phyloP scores from a whole-genome alignment of 148 eudicot genomes.

The Camellia lanceoleosa region DNA sequence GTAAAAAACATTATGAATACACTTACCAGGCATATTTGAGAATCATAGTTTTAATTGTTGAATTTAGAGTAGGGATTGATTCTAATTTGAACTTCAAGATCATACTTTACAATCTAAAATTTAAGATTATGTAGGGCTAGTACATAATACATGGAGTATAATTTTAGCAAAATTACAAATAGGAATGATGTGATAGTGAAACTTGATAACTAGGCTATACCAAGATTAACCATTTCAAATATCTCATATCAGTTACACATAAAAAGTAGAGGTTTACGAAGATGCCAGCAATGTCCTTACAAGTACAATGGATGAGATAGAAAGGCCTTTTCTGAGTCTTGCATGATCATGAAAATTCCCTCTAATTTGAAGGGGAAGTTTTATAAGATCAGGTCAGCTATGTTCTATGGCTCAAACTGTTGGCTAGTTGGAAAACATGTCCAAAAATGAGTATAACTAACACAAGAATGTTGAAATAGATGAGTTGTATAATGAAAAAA shows the following conservation, averaged over 20 bases:
- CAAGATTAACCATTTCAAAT: neutral
- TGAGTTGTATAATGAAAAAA: too few relatives aligned
- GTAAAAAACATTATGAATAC: neutral
- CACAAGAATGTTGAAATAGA: too few relatives aligned
- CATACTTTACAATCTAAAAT: neutral
- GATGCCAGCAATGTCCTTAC: neutral
- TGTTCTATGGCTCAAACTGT: too few relatives aligned
- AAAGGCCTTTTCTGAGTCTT: neutral
- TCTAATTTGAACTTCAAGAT: neutral
- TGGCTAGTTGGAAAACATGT: too few relatives aligned
- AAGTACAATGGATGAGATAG: neutral
- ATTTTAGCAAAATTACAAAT: neutral
- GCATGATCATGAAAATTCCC: too few relatives aligned
- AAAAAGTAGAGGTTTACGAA: neutral
- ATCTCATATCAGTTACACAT: slow-evolving; percentile 3
- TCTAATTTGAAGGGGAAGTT: neutral
- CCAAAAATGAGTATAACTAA: too few relatives aligned
- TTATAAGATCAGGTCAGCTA: neutral
- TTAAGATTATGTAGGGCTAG: neutral
- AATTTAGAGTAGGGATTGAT: neutral
- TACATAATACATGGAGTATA: neutral
- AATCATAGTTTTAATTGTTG: neutral
- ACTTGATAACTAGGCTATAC: neutral
- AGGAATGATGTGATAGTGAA: neutral
- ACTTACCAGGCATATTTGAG: neutral